Conservation (phyloP, 2,329 filamentous ascomycete genomes). For the Clonostachys solani region DNA sequence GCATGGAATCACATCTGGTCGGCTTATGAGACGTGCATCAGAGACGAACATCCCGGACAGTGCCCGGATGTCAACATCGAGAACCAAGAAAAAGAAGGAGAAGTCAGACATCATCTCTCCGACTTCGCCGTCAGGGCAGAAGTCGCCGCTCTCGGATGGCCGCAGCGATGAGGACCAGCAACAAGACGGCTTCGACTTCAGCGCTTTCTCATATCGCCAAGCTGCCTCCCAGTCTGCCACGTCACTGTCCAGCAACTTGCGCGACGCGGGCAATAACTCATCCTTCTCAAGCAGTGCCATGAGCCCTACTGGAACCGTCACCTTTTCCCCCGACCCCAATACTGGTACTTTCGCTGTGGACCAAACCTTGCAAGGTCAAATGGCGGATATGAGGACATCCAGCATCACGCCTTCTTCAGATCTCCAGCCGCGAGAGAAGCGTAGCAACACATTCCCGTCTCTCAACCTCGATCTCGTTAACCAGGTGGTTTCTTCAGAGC, state of each 20-base stretch:
- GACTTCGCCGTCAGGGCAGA: slow-evolving; percentile 62
- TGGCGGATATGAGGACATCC: too few species aligned
- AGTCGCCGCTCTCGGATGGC: slow-evolving; percentile 65
- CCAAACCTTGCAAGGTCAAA: slow-evolving; percentile 1
- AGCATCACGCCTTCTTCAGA: neutral
- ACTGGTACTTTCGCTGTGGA: slow-evolving; percentile 56
- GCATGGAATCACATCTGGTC: slow-evolving; percentile 47
- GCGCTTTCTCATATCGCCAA: slow-evolving; percentile 21
- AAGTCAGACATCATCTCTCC: slow-evolving; percentile 52
- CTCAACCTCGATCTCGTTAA: slow-evolving; percentile 58
- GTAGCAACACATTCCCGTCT: slow-evolving; percentile 83
- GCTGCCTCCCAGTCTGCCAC: slow-evolving; percentile 26
- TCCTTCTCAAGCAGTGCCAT: slow-evolving; percentile 69
- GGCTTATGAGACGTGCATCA: slow-evolving; percentile 51
- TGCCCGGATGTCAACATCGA: slow-evolving; percentile 47
- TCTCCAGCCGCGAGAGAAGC: slow-evolving; percentile 48
- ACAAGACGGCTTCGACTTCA: slow-evolving; percentile 20
- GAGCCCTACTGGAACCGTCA: slow-evolving; percentile 71
- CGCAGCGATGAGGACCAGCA: slow-evolving; percentile 68
- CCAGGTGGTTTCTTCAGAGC: slow-evolving; percentile 32
- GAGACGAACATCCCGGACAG: slow-evolving; percentile 70
- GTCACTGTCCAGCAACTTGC: slow-evolving; percentile 18
- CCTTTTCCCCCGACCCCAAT: slow-evolving; percentile 71
- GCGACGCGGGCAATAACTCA: slow-evolving; percentile 15
- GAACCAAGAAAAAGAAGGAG: slow-evolving; percentile 1